phyloP scores from a whole-genome alignment of 768 basidiomycete genomes.

The Psilocybe cubensis region DNA sequence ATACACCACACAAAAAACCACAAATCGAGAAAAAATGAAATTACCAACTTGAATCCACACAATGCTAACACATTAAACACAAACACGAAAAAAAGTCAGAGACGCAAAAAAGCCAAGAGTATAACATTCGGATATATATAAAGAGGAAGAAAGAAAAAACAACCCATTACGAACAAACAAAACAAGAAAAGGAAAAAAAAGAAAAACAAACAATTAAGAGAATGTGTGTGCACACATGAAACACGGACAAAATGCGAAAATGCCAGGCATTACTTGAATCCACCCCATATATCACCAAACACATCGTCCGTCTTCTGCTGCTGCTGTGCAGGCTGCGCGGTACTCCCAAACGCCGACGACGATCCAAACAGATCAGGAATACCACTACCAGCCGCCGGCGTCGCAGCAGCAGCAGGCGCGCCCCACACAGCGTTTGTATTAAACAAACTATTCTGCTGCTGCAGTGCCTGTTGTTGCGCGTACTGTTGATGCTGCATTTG shows the following conservation, averaged over 20 bases:
- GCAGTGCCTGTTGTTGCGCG: slow-evolving; percentile 32
- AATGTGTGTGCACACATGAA: no score
- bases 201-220: no score
- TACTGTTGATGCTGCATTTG: background rate
- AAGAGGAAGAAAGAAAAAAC: no score
- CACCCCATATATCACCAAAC: slow-evolving; percentile 85
- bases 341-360: slow-evolving; percentile 17
- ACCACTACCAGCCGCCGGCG: slow-evolving; percentile 13
- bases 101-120: no score
- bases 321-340: background rate
- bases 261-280: slow-evolving; percentile 72
- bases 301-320: slow-evolving; percentile 70
- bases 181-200: slow-evolving; percentile 4
- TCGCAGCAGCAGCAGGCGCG: slow-evolving; percentile 5
- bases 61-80: no score
- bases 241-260: no score
- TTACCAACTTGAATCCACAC: no score
- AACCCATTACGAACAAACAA: no score
- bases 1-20: background rate
- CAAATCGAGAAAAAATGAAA: no score
- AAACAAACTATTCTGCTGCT: slow-evolving; percentile 34
- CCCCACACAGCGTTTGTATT: slow-evolving; percentile 69
- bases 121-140: no score
- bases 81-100: no score
- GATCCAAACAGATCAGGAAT: slow-evolving; percentile 38